These are phyloP conservation scores for Lactifluus pinguis DNA, from an alignment of 768 basidiomycete genomes.

Conservation along the genomic window DNA sequence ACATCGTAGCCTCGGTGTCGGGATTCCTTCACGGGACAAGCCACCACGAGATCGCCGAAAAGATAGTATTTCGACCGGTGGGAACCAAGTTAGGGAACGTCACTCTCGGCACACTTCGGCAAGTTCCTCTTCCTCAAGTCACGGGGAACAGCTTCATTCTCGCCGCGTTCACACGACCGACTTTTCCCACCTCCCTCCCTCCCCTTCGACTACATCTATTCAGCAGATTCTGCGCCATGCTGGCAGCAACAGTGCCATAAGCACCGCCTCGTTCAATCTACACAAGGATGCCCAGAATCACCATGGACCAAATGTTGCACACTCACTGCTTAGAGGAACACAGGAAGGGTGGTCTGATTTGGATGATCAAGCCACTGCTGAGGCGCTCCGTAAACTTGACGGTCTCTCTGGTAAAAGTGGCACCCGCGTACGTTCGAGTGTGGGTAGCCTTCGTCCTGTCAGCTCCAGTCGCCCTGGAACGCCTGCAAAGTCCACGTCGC, in stretches of 20 bases:
- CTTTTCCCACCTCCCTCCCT: constrained; percentile 85
- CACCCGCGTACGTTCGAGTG: constrained; percentile 67
- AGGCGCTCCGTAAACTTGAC: constrained; percentile 88
- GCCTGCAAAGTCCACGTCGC: constrained; percentile 51
- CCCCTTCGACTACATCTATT: constrained; percentile 84
- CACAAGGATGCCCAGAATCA: constrained; percentile 31
- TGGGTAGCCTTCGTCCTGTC: constrained; percentile 34
- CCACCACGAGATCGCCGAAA: constrained; percentile 33
- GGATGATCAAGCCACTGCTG: constrained; percentile 82
- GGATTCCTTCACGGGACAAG: constrained; percentile 35
- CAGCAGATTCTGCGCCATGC: constrained; percentile 68
- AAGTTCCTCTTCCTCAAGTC: constrained; percentile 57
- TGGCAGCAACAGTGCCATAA: constrained; percentile 32
- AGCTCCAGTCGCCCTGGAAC: constrained; percentile 66
- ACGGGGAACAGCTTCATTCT: constrained; percentile 37
- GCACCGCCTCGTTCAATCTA: constrained; percentile 31
- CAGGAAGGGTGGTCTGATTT: constrained; percentile 86
- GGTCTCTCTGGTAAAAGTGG: constrained; percentile 66
- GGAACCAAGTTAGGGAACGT: constrained; percentile 17
- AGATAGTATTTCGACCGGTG: constrained; percentile 26
- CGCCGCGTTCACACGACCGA: constrained; percentile 65
- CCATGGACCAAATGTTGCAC: constrained; percentile 63
- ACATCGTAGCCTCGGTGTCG: constrained; percentile 19
- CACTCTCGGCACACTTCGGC: constrained; percentile 63
- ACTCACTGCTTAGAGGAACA: constrained; percentile 77